Evolutionary conservation across 768 basidiomycete species (phyloP), one percentile per base, ranked within the genome.

Genomic region (Erythrobasidium yunnanense): DNA sequence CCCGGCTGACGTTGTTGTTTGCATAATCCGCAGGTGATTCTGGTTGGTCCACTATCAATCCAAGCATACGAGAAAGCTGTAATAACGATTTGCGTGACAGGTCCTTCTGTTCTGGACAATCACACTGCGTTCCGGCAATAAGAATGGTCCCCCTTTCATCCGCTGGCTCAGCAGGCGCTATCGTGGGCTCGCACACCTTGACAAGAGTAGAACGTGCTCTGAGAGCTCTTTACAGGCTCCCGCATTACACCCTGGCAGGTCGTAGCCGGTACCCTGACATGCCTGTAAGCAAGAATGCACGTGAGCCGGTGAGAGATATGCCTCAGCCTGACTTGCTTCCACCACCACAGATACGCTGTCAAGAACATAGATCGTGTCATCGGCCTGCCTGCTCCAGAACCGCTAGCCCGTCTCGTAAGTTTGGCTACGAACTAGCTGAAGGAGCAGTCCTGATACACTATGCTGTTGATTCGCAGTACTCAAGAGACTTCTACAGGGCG

Each of bases 171-270:
- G 60, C 32, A 46, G 35, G 22, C 32, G 33, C n/a, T 13, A 50
- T 6, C 46, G 65, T 66, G 38, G 22, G 55, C 46, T 32, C 11
- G 25, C 17, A 13, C 13, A 15, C 47, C 13, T 58, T 56, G 54
- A 55, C 33, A 5, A 32, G 25, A 13, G 33, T 34, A 5, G 29
- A 20, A 34, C 29, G 54, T 27, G 7, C 33, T 29, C 33, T 20
- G 29, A 11, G 23, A 13, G 11, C 60, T 2, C 27, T 11, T 7
- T 33, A 15, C 38, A 58, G 56, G 54, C 30, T 27, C 46, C n/a
- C 83, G 84, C 22, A 93, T 90, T 78, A 87, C 91, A 0, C 95
- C 95, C n/a, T 99, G 90, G 86, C 92, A 99, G 74, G 81, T 96
- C 71, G 82, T 96, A 54, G 81, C 90, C 62, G 87, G 83, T 70